Conservation (phyloP, 2,329 filamentous ascomycete species). For the Ceratocystis cubensis region DNA sequence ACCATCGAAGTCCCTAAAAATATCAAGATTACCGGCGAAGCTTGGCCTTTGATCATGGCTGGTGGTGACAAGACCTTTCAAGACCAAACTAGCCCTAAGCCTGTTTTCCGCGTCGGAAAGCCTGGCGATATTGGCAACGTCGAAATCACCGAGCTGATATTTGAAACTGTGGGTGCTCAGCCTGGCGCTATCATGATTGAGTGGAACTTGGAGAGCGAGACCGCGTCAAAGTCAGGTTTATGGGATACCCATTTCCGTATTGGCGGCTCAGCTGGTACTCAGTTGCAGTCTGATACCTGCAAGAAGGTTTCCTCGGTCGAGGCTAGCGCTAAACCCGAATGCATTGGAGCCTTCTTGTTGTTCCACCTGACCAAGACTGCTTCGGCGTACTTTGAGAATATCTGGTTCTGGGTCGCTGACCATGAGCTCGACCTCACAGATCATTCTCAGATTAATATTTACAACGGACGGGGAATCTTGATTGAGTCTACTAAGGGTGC, state of each 20-base stretch:
- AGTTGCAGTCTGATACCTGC: conserved; percentile 69
- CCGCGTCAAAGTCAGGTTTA: conserved; percentile 60
- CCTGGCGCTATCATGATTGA: conserved; percentile 83
- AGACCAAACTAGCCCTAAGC: conserved; percentile 61
- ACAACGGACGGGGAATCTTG: conserved; percentile 72
- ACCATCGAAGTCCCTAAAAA: conserved; percentile 64
- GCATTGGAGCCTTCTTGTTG: conserved; percentile 61
- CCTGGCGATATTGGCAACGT: conserved; percentile 64
- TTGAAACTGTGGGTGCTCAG: conserved; percentile 70
- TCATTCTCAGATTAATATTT: conserved; percentile 71
- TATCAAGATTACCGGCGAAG: conserved; percentile 78
- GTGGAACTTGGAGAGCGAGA: conserved; percentile 67
- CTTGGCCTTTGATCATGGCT: conserved; percentile 84
- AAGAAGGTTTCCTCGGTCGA: conserved; percentile 56
- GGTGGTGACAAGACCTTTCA: conserved; percentile 57
- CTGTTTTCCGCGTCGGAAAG: conserved; percentile 76
- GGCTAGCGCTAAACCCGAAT: conserved; percentile 50
- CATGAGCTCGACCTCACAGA: conserved; percentile 70
- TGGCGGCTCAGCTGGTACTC: conserved; percentile 72
- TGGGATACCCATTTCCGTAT: conserved; percentile 97
- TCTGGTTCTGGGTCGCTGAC: conserved; percentile 82
- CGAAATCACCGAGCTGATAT: conserved; percentile 78
- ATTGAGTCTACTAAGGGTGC: conserved; percentile 63
- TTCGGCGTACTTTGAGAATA: conserved; percentile 74
- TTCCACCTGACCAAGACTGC: conserved; percentile 50